These are phyloP conservation scores for Blechomonas ayalai DNA, from an alignment of 208 protist species.

Conservation along the genomic window DNA sequence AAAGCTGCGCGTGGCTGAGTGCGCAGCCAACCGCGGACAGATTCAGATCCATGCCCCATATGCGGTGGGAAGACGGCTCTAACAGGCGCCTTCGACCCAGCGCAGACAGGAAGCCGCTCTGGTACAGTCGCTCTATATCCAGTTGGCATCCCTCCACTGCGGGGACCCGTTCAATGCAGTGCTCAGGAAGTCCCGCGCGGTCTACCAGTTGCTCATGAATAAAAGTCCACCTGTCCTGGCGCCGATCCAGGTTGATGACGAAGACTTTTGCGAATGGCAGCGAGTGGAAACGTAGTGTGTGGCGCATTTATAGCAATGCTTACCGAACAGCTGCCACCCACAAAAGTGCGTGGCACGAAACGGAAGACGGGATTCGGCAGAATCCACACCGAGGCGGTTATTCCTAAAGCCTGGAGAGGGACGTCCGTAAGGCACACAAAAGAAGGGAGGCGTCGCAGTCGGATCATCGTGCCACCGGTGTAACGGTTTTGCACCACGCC, in stretches of 20 bases:
- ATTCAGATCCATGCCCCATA: slow-evolving; percentile 87
- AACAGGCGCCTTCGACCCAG: slow-evolving; percentile 43
- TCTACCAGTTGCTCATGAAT: slow-evolving; percentile 26
- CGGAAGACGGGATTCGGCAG: too few species aligned
- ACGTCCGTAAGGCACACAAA: too few species aligned
- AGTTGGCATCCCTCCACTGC: slow-evolving; percentile 43
- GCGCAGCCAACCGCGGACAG: slow-evolving; percentile 74
- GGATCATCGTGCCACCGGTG: too few species aligned
- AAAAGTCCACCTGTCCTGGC: slow-evolving; percentile 47
- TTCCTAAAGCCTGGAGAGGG: too few species aligned
- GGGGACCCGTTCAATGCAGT: slow-evolving; percentile 24
- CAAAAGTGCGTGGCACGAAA: too few species aligned
- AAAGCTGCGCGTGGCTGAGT: slow-evolving; percentile 63
- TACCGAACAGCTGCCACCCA: too few species aligned
- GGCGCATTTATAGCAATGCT: too few species aligned
- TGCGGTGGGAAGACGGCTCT: slow-evolving; percentile 19
- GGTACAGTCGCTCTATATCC: slow-evolving; percentile 15
- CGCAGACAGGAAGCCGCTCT: slow-evolving; percentile 44
- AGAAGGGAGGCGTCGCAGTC: too few species aligned
- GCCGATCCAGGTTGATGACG: slow-evolving; percentile 71
- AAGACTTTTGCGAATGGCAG: slow-evolving; percentile 22
- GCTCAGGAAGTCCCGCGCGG: slow-evolving; percentile 16
- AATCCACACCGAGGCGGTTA: too few species aligned
- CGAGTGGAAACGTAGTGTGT: background rate
- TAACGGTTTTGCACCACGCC: too few species aligned